phyloP scores from a whole-genome alignment of 306 rosid genomes.

The peach (Prunus persica) region DNA sequence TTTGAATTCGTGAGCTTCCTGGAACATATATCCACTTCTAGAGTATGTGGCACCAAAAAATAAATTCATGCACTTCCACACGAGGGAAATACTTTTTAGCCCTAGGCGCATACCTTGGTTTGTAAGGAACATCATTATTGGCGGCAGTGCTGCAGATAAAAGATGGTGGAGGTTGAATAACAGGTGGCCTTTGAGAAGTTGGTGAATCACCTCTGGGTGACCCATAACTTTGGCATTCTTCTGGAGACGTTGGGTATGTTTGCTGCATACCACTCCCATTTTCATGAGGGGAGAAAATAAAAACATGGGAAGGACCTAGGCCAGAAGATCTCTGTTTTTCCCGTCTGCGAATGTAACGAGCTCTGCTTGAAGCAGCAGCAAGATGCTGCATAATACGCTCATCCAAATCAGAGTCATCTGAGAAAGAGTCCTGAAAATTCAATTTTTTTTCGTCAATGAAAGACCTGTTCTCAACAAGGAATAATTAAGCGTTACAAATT shows the following conservation, averaged over 20 bases:
- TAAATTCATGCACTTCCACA: neutral
- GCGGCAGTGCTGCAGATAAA: slow-evolving; percentile 30
- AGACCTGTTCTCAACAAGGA: slow-evolving; percentile 8
- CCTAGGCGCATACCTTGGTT: slow-evolving; percentile 45
- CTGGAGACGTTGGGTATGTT: slow-evolving; percentile 30
- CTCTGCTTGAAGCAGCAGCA: slow-evolving; percentile 60
- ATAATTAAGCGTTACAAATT: neutral
- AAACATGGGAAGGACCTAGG: slow-evolving; percentile 50
- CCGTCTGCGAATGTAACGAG: slow-evolving; percentile 48
- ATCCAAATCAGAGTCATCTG: slow-evolving; percentile 70
- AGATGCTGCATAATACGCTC: slow-evolving; percentile 74
- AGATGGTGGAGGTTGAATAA: slow-evolving; percentile 34
- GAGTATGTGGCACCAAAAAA: neutral
- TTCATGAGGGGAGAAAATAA: slow-evolving; percentile 35
- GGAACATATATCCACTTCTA: neutral
- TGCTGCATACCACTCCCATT: slow-evolving; percentile 34
- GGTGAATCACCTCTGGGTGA: slow-evolving; percentile 39
- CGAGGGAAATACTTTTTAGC: neutral
- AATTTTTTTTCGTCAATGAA: slow-evolving; percentile 3
- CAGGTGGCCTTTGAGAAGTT: slow-evolving; percentile 27
- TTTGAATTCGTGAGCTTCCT: neutral
- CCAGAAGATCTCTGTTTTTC: slow-evolving; percentile 59
- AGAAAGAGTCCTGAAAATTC: slow-evolving; percentile 59
- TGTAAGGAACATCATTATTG: slow-evolving; percentile 31
- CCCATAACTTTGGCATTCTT: slow-evolving; percentile 14